Evolutionary conservation across 331 rosid genomes (phyloP), one percentile per base, ranked within the genome.

Genomic region (Quercus lobata): DNA sequence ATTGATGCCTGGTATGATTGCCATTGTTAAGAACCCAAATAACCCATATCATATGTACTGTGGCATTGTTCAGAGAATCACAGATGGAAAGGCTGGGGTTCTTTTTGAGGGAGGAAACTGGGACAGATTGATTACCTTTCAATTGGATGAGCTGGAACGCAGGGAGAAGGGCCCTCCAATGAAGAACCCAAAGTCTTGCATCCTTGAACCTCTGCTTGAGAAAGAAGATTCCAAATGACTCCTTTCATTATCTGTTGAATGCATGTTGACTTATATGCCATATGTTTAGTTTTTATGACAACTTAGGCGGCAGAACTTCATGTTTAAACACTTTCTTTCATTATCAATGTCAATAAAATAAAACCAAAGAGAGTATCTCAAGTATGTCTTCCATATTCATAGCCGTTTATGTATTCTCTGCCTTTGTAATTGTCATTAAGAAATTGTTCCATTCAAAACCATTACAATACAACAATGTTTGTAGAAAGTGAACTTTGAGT

Each of bases 161-260:
- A 90, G 99, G 79, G 99, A 92, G 63, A 93, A 95, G 81, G 97
- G 97, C 6, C 97, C 97, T 73, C 99, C 97, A 0, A 88, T 89
- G 89, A 94, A 91, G 86, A 94, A 92, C 27, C 92, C 92, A 25
- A 83, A 52, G 83, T 89, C 92, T 0, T 87, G 90, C 7, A 82
- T 83, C 68, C 97, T 95, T 21, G 98, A 94, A 78, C 92, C 95
- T 11, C 75, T 88, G 22, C 91, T 94, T 58, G 78, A 76, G 53
- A 68, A 35, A 71, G 85, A 80, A 76, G 89, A 88, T 79, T 60
- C 88, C 27, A 71, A 88, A 79, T 81, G 76, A 73, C 8, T 30
- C 21, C 19, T 30, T 81, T 57, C 17, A 30, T 61, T 66, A 63
- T 41, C 68, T 75, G 58, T 55, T 73, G 81, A 37, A 79, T 35